Conservation (phyloP, 495 filamentous ascomycete genomes). For the Chaetomidium leptoderma region DNA sequence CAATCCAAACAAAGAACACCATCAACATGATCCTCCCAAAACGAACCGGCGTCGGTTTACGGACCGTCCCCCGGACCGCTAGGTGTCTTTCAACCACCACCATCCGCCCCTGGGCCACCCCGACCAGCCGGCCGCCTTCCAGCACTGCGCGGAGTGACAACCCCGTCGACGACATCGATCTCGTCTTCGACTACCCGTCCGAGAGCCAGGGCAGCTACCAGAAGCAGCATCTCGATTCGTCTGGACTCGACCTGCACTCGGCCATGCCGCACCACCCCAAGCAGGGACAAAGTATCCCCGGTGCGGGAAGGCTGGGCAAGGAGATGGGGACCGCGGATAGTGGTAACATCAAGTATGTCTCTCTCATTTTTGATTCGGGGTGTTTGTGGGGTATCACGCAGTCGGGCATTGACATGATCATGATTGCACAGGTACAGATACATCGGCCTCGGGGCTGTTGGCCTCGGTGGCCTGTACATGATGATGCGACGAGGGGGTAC, state of each 20-base stretch:
- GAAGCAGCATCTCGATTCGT: slow-evolving; percentile 4
- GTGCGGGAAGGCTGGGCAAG: slow-evolving; percentile 7
- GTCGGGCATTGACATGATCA: neutral
- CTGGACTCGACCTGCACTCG: slow-evolving; percentile 16
- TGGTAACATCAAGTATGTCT: slow-evolving; percentile 11
- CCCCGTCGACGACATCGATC: slow-evolving; percentile 25
- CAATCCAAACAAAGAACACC: neutral
- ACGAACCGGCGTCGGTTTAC: neutral
- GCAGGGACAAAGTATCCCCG: neutral
- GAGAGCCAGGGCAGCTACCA: slow-evolving; percentile 17
- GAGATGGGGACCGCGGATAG: slow-evolving; percentile 12
- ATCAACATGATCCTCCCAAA: neutral
- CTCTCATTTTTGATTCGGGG: neutral
- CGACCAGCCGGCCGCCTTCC: neutral
- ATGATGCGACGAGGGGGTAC: slow-evolving; percentile 10
- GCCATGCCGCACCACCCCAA: slow-evolving; percentile 15
- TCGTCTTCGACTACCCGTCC: slow-evolving; percentile 30
- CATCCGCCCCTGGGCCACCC: neutral
- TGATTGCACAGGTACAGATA: slow-evolving; percentile 8
- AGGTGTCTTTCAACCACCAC: slow-evolving; percentile 15
- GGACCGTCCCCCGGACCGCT: neutral
- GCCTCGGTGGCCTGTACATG: slow-evolving; percentile 18
- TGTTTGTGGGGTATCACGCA: too few relatives aligned
- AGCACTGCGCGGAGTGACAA: neutral
- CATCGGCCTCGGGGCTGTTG: slow-evolving; percentile 18